Evolutionary conservation across 2,329 filamentous ascomycete genomes (phyloP).

Genomic region (Trichophyton rubrum): DNA sequence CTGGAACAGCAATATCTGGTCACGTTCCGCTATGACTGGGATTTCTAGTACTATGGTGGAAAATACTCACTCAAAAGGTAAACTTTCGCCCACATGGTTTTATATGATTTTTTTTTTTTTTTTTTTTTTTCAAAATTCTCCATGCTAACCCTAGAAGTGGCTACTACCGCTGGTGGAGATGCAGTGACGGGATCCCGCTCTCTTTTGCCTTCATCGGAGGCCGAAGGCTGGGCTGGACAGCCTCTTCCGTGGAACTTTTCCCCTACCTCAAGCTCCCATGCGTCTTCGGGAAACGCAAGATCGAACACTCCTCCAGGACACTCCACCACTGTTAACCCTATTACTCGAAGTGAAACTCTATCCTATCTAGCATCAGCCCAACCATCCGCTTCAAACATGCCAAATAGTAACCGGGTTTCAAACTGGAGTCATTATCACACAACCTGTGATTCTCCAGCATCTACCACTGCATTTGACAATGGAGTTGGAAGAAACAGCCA

Average conservation of each 20-base stretch:
- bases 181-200: conserved; percentile 49
- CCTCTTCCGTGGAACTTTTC: conserved; percentile 40
- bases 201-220: conserved; percentile 55
- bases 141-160: neutral
- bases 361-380: neutral
- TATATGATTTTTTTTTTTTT: neutral
- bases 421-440: neutral
- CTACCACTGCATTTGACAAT: neutral
- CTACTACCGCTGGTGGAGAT: neutral
- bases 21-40: conserved; percentile 22
- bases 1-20: conserved; percentile 43
- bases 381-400: neutral
- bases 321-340: neutral
- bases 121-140: neutral
- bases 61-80: neutral
- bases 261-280: neutral
- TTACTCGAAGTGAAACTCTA: neutral
- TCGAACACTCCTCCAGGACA: neutral
- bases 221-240: conserved; percentile 47
- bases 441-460: neutral
- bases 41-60: neutral
- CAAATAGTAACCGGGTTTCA: neutral
- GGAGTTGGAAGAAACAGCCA: neutral
- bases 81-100: neutral
- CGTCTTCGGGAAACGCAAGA: neutral